These are phyloP conservation scores for Coniochaeta sp. DNA, from an alignment of 2,329 filamentous ascomycete genomes.

Conservation along the genomic window DNA sequence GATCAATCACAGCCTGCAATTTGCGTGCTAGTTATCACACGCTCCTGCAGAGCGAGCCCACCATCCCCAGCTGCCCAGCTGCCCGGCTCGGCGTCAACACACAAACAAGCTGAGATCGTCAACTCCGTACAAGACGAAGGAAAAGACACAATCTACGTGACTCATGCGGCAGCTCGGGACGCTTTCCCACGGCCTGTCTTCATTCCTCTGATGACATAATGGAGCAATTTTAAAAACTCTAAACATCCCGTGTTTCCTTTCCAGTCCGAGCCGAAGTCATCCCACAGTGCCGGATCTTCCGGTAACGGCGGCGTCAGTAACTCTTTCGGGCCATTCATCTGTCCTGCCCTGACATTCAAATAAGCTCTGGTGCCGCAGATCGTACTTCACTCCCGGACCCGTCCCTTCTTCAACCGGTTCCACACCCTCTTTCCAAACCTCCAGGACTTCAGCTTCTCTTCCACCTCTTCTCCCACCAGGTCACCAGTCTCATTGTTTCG, in stretches of 20 bases:
- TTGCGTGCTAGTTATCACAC: neutral
- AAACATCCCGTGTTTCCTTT: neutral
- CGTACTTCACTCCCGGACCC: neutral
- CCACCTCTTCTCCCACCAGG: neutral
- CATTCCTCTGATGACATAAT: neutral
- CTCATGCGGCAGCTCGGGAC: neutral
- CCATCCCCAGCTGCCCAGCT: neutral
- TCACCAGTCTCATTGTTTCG: neutral
- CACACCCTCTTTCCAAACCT: neutral
- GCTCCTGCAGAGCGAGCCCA: neutral
- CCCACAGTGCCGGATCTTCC: neutral
- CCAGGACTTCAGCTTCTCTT: neutral
- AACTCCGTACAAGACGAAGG: too few species aligned
- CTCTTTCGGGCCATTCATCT: neutral
- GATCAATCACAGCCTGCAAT: neutral
- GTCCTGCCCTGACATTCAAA: neutral
- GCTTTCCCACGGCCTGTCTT: neutral
- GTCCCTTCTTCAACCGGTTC: slow-evolving; percentile 1
- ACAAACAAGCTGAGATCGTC: neutral
- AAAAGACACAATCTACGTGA: neutral
- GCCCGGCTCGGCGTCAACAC: neutral
- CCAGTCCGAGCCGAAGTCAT: neutral
- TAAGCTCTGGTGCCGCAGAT: neutral
- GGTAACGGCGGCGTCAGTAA: neutral
- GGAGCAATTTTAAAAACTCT: neutral